phyloP scores from a whole-genome alignment of 106 monocot genomes.

The Posidonia australis region DNA sequence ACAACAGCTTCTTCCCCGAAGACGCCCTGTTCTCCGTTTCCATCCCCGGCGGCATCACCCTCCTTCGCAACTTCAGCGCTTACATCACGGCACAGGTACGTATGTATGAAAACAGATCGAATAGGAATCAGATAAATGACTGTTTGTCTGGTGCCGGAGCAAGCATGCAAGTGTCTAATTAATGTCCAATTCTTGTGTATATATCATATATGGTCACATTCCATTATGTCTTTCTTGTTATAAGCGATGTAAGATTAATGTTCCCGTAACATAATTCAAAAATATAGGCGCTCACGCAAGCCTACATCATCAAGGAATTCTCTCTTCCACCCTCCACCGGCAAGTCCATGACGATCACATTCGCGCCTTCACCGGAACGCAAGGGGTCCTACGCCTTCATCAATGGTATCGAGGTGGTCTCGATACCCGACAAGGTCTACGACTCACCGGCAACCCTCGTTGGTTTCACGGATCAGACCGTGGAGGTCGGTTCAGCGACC shows the following conservation, averaged over 20 bases:
- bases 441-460: neutral
- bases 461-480: neutral
- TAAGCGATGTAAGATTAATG: too few species aligned
- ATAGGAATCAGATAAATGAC: too few species aligned
- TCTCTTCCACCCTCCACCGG: conserved; percentile 1
- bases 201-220: too few species aligned
- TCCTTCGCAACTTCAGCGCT: conserved; percentile 75
- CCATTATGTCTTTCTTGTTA: too few species aligned
- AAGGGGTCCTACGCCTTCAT: conserved; percentile 11
- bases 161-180: too few species aligned
- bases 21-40: conserved; percentile 52
- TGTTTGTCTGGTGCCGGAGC: too few species aligned
- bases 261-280: too few species aligned
- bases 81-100: conserved; percentile 39
- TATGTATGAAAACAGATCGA: too few species aligned
- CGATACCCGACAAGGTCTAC: conserved; percentile 7
- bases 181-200: too few species aligned
- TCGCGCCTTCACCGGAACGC: neutral
- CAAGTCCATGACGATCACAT: neutral
- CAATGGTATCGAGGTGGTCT: conserved; percentile 17
- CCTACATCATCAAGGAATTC: conserved; percentile 14
- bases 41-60: conserved; percentile 47
- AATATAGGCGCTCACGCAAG: conserved; percentile 29
- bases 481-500: conserved; percentile 3
- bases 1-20: conserved; percentile 35